Conservation (phyloP, 2,329 filamentous ascomycete species). For the Lizonia empirigonia region DNA sequence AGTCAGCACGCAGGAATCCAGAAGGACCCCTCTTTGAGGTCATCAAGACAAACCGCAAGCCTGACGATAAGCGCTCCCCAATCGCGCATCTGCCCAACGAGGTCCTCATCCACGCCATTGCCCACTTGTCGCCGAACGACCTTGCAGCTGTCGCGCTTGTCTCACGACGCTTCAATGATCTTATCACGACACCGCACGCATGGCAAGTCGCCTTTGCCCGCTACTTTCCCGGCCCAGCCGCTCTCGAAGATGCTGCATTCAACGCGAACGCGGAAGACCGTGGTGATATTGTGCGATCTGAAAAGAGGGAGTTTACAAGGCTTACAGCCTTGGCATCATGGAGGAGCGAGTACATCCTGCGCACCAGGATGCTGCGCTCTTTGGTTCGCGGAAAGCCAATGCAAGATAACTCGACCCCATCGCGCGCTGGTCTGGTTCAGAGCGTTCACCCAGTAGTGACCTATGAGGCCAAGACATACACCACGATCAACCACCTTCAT, state of each 20-base stretch:
- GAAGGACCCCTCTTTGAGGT: conserved; percentile 59
- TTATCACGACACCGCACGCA: conserved; percentile 89
- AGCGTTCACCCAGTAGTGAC: conserved; percentile 77
- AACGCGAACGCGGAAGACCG: conserved; percentile 52
- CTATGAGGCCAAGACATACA: conserved; percentile 83
- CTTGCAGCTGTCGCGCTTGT: conserved; percentile 83
- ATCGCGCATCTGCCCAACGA: conserved; percentile 80
- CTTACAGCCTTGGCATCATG: conserved; percentile 86
- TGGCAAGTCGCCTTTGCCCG: conserved; percentile 93
- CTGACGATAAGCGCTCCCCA: conserved; percentile 54
- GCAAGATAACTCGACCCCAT: conserved; percentile 60
- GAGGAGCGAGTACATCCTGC: conserved; percentile 92
- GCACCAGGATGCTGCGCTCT: conserved; percentile 82
- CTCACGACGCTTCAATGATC: conserved; percentile 81
- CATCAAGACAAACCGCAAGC: conserved; percentile 54
- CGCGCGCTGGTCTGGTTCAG: conserved; percentile 62
- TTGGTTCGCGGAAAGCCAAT: conserved; percentile 79
- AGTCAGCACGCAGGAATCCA: conserved; percentile 45
- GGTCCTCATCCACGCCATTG: conserved; percentile 87
- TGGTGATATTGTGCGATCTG: conserved; percentile 63
- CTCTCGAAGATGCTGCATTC: conserved; percentile 50
- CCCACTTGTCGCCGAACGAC: conserved; percentile 84
- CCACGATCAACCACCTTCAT: conserved; percentile 78
- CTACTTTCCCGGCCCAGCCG: conserved; percentile 80
- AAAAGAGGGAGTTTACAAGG: conserved; percentile 79